Conservation (phyloP, 495 filamentous ascomycete species). For the Xylaria cubensis region DNA sequence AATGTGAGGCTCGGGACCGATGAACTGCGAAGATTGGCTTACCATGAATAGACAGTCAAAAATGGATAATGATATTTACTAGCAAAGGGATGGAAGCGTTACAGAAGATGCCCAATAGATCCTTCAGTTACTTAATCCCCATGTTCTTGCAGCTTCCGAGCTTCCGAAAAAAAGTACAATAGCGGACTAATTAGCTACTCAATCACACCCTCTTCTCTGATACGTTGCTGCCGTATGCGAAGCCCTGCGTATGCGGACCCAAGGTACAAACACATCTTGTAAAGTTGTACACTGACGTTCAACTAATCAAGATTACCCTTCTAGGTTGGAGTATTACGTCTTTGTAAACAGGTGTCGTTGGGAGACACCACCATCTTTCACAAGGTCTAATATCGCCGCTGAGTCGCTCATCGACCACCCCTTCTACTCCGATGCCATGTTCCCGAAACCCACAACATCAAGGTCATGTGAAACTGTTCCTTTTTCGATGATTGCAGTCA, state of each 20-base stretch:
- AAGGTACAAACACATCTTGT: not conserved
- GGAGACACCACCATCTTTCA: not conserved
- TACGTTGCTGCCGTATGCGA: not conserved
- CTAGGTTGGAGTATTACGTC: not conserved
- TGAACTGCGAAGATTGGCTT: not conserved
- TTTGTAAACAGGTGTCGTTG: not conserved
- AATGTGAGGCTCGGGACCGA: not conserved
- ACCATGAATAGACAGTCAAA: not conserved
- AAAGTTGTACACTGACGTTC: not conserved
- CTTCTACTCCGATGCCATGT: not conserved
- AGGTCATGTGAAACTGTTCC: constrained; percentile 3
- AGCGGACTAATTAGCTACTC: not conserved
- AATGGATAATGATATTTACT: not conserved
- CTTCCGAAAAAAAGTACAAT: constrained; percentile 1
- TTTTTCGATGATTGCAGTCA: not conserved
- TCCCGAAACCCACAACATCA: not conserved
- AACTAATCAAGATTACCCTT: not conserved
- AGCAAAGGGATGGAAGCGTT: not conserved
- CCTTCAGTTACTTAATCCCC: constrained; percentile 2
- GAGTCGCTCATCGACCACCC: not conserved
- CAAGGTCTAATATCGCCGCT: not conserved
- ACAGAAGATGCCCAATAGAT: constrained; percentile 17
- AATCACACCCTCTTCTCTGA: not conserved
- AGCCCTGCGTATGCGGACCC: not conserved
- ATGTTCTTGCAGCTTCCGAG: not conserved